These are phyloP conservation scores for Pelargonium citronellum DNA, from an alignment of 441 rosid species.

Conservation along the genomic window DNA sequence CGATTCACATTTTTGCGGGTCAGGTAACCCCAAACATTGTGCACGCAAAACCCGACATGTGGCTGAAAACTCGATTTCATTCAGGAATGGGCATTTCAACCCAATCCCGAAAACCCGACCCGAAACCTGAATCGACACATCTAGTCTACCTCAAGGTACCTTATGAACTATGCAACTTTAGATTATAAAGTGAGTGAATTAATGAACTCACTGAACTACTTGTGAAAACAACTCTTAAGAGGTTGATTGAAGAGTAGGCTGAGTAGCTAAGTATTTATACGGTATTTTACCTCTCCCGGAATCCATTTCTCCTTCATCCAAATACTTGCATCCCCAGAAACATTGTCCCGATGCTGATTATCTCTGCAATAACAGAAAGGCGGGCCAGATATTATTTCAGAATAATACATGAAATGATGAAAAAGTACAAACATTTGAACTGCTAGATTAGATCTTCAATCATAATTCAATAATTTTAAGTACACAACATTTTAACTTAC, in stretches of 20 bases:
- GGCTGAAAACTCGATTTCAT: no score
- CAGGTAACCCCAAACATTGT: no score
- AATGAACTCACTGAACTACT: no score
- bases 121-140: neutral
- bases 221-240: neutral
- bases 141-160: no score
- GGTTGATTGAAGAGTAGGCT: neutral
- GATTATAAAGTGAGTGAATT: no score
- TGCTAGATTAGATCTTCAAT: neutral
- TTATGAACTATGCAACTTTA: no score
- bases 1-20: neutral
- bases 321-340: slow-evolving; percentile 46
- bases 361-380: slow-evolving; percentile 33
- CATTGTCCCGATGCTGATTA: slow-evolving; percentile 28
- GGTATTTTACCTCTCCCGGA: slow-evolving; percentile 67
- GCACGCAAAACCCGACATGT: no score
- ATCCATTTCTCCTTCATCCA: slow-evolving; percentile 82
- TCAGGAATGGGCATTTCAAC: no score
- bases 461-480: neutral
- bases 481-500: slow-evolving; percentile 30
- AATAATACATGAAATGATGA: neutral
- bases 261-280: neutral
- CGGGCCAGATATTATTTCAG: slow-evolving; percentile 5
- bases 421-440: neutral
- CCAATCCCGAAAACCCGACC: neutral